A percentile compares a stretch with the other conserved stretches of the same genome.
Evolutionary conservation across 2,329 filamentous ascomycete genomes (phyloP).

Genomic region (Ceratocystis papillata): DNA sequence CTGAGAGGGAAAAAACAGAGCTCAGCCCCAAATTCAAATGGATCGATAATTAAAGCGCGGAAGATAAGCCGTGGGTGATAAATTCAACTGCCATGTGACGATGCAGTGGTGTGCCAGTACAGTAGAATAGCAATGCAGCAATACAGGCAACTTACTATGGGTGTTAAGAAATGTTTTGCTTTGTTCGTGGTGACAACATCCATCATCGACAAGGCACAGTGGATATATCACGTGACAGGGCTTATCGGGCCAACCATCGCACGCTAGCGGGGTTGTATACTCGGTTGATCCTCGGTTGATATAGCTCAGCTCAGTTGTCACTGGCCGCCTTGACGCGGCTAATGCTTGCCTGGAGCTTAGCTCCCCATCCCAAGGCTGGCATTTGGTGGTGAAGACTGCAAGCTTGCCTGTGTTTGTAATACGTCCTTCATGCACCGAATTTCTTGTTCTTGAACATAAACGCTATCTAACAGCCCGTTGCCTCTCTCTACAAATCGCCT

Average conservation of each 20-base stretch:
- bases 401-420: constrained; percentile 21
- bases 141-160: no score
- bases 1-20: not conserved
- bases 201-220: not conserved
- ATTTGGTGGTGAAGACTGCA: constrained; percentile 19
- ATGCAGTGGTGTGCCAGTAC: not conserved
- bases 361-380: constrained; percentile 28
- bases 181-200: not conserved
- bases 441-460: not conserved
- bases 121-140: no score
- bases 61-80: not conserved
- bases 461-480: not conserved
- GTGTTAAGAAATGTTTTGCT: no score
- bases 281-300: constrained; percentile 25
- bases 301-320: not conserved
- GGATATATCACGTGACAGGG: not conserved
- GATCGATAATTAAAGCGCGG: not conserved
- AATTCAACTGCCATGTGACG: not conserved
- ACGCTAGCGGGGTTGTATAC: constrained; percentile 12
- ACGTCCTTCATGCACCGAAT: not conserved
- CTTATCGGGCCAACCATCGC: constrained; percentile 13
- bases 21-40: not conserved
- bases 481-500: not conserved
- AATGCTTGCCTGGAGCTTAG: constrained; percentile 31
- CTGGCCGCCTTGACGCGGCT: constrained; percentile 21